Conservation (phyloP, 768 basidiomycete species). For the Russula sp. region DNA sequence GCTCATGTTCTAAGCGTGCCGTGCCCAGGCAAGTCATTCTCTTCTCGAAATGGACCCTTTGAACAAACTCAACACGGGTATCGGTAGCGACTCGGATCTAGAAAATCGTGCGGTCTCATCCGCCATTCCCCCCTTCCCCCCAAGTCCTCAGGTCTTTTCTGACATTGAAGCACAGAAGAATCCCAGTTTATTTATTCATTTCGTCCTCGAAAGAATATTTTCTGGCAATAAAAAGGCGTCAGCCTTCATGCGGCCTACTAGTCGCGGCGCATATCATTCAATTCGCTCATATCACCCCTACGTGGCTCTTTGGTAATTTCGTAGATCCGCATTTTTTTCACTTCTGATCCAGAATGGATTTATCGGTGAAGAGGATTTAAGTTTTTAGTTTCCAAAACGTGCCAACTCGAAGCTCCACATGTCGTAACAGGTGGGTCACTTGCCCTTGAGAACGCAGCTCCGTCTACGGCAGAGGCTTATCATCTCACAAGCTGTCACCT, state of each 20-base stretch:
- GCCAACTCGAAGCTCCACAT: not conserved
- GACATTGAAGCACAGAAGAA: not conserved
- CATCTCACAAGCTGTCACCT: not conserved
- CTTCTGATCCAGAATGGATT: not conserved
- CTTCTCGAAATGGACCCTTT: not conserved
- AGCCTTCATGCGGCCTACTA: not conserved
- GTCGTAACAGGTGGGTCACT: not conserved
- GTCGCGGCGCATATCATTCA: not conserved
- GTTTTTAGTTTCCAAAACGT: not conserved
- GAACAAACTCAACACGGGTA: not conserved
- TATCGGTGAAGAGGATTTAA: not conserved
- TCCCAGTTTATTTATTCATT: not conserved
- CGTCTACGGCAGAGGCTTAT: not conserved
- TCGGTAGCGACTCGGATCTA: not conserved
- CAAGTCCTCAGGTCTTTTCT: not conserved
- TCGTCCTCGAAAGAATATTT: not conserved
- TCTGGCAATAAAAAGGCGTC: not conserved
- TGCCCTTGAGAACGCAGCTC: not conserved
- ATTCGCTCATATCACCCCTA: too few relatives aligned
- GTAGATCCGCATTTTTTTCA: not conserved
- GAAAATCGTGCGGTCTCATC: not conserved
- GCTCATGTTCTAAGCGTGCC: not conserved
- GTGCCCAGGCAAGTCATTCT: not conserved
- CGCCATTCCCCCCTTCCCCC: not conserved
- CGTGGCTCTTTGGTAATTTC: not conserved